phyloP scores from a whole-genome alignment of 1,139 yeast genomes.

The Debaryomyces fabryi region DNA sequence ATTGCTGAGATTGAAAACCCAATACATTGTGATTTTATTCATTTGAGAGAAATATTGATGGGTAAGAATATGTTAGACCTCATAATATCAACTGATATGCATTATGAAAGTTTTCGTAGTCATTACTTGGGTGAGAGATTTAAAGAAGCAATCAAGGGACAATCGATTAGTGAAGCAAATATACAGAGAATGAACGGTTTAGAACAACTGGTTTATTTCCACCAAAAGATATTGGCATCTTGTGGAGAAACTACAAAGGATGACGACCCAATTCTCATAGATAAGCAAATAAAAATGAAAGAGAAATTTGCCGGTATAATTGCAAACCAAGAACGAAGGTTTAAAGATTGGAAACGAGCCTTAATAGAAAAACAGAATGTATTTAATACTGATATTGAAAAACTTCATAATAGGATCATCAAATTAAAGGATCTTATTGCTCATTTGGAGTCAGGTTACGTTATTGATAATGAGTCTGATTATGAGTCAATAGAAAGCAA shows the following conservation, averaged over 20 bases:
- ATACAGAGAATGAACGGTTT: constrained; percentile 17
- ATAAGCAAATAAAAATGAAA: constrained; percentile 48
- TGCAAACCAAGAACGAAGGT: constrained; percentile 57
- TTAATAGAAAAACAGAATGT: constrained; percentile 57
- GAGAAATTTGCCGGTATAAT: constrained; percentile 52
- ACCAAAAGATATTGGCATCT: constrained; percentile 35
- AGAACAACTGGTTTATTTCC: constrained; percentile 30
- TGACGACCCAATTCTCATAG: constrained; percentile 51
- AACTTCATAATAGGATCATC: constrained; percentile 37
- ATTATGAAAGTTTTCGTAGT: constrained; percentile 57
- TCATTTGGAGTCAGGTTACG: constrained; percentile 13
- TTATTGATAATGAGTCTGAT: background rate
- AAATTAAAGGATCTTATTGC: constrained; percentile 42
- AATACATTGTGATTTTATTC: constrained; percentile 64
- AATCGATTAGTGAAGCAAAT: constrained; percentile 4
- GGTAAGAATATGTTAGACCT: constrained; percentile 61
- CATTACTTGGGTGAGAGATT: constrained; percentile 40
- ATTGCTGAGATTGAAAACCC: constrained; percentile 68
- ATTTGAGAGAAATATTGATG: constrained; percentile 54
- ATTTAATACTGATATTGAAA: constrained; percentile 59
- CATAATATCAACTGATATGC: constrained; percentile 55
- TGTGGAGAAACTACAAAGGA: constrained; percentile 44
- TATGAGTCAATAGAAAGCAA: constrained; percentile 10
- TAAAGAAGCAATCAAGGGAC: constrained; percentile 8
- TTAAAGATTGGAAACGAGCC: constrained; percentile 66